Evolutionary conservation across 2,329 filamentous ascomycete genomes (phyloP), one percentile per base, ranked within the genome.

Genomic region (Paecilomyces niveus): DNA sequence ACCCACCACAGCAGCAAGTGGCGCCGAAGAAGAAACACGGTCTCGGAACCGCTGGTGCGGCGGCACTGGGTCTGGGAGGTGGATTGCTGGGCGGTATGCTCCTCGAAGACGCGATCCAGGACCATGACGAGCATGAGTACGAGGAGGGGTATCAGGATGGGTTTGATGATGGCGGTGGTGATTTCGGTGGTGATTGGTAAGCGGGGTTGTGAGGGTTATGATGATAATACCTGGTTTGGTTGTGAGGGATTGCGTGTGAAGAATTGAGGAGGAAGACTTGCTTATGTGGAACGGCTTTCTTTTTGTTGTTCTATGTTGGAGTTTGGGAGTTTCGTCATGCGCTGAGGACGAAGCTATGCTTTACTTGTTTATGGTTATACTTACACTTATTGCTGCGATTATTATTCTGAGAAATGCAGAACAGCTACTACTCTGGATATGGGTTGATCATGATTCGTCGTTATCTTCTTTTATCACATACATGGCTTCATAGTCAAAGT

Each of bases 41-140:
- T 3, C 78, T 93, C 76, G 89, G 90, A n/a, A 81, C 83, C 60
- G 84, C 81, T 10, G 90, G 89, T 54, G 90, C 87, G 55, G 85
- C 87, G 8, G 89, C 89, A 22, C 77, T 96, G 51, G 92, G 92
- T 76, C 73, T 90, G 3, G 92, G 91, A 64, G 92, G 88, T 62
- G 92, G 92, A 72, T 69, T 96, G 70, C 67, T 96, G 1, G 92
- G 91, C 65, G 92, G 92, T 57, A 83, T 85, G 61, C 62, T 96
- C 67, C 74, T 96, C 32, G 87, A 81, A 1, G 80, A 88, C 68
- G 86, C 87, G 1, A 80, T 92, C 55, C 76, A 89, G 58, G 83
- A 89, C 63, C 75, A 87, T 60, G 78, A 84, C 4, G 82, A 83
- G 31, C 87, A 85, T 64, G 65, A 81, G 22, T 78, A 80, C 58